Percentiles rank a stretch among this genome's conserved stretches.
Evolutionary conservation across 805 yeast genomes (phyloP).

Genomic region (Starmerella sirachaensis): DNA sequence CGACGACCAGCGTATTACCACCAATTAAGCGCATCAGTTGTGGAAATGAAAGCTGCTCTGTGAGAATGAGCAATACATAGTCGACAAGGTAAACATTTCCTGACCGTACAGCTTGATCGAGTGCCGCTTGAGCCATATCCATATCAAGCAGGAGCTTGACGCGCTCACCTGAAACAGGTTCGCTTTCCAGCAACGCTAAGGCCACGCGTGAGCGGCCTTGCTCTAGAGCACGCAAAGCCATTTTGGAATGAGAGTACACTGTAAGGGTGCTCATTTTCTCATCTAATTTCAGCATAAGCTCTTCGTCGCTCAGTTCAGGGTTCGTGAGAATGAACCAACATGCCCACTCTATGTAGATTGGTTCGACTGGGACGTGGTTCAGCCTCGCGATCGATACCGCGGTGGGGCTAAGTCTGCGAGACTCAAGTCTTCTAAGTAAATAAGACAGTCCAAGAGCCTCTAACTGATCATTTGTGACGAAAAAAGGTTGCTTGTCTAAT

Average conservation of each 20-base stretch:
- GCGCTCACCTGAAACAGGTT: slow-evolving; percentile 48
- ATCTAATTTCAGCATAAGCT: slow-evolving; percentile 40
- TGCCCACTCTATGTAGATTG: slow-evolving; percentile 71
- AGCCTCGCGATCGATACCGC: slow-evolving; percentile 50
- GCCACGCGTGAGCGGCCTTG: slow-evolving; percentile 73
- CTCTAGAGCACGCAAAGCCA: slow-evolving; percentile 55
- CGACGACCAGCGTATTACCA: slow-evolving; percentile 33
- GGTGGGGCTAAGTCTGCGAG: slow-evolving; percentile 47
- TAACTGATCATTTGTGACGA: slow-evolving; percentile 50
- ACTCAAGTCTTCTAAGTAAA: slow-evolving; percentile 45
- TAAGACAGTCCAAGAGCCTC: slow-evolving; percentile 41
- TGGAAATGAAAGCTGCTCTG: slow-evolving; percentile 44
- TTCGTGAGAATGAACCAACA: slow-evolving; percentile 51
- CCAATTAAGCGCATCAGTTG: slow-evolving; percentile 59
- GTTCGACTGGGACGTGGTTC: slow-evolving; percentile 36
- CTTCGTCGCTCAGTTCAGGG: slow-evolving; percentile 39
- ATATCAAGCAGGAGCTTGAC: slow-evolving; percentile 54
- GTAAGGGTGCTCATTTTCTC: slow-evolving; percentile 34
- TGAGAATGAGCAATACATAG: slow-evolving; percentile 44
- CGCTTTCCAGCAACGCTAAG: slow-evolving; percentile 52
- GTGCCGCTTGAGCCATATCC: slow-evolving; percentile 60
- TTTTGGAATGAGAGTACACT: slow-evolving; percentile 44
- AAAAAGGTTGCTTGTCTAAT: slow-evolving; percentile 31
- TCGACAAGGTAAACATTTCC: slow-evolving; percentile 49
- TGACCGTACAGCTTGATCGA: slow-evolving; percentile 51